These are phyloP conservation scores for Saccharomycopsis selenospora DNA, from an alignment of 805 yeast species.

Conservation along the genomic window DNA sequence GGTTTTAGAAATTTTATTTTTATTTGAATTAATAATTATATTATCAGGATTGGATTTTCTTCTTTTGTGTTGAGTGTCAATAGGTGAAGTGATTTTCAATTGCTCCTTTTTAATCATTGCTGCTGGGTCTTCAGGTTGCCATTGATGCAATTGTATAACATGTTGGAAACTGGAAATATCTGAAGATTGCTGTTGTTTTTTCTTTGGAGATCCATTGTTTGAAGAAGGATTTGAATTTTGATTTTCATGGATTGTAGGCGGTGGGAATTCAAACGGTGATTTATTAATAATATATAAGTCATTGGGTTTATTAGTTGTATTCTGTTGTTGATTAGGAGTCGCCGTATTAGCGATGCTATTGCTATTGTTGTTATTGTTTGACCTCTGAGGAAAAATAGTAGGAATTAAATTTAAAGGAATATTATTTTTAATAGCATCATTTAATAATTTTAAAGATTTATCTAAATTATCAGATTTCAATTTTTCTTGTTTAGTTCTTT, in stretches of 20 bases:
- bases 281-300: conserved; percentile 12
- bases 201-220: conserved; percentile 18
- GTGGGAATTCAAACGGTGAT: conserved; percentile 17
- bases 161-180: conserved; percentile 34
- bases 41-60: conserved; percentile 15
- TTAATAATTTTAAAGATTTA: conserved; percentile 54
- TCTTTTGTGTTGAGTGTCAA: conserved; percentile 5
- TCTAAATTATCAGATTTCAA: conserved; percentile 58
- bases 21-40: neutral
- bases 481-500: conserved; percentile 73
- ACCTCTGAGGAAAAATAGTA: conserved; percentile 48
- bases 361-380: conserved; percentile 18
- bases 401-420: conserved; percentile 64
- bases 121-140: conserved; percentile 38
- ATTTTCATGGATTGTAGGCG: conserved; percentile 1
- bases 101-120: conserved; percentile 13
- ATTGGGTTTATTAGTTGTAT: conserved; percentile 5
- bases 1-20: neutral
- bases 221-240: neutral
- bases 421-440: conserved; percentile 50
- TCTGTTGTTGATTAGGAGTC: conserved; percentile 15
- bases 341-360: conserved; percentile 10
- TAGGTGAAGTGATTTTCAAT: neutral
- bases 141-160: conserved; percentile 49
- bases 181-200: conserved; percentile 10